Percentiles rank a stretch among this genome's conserved stretches.
Conservation (phyloP, 108 stramenopile species). For the Mayamaea pseudoterrestris region DNA sequence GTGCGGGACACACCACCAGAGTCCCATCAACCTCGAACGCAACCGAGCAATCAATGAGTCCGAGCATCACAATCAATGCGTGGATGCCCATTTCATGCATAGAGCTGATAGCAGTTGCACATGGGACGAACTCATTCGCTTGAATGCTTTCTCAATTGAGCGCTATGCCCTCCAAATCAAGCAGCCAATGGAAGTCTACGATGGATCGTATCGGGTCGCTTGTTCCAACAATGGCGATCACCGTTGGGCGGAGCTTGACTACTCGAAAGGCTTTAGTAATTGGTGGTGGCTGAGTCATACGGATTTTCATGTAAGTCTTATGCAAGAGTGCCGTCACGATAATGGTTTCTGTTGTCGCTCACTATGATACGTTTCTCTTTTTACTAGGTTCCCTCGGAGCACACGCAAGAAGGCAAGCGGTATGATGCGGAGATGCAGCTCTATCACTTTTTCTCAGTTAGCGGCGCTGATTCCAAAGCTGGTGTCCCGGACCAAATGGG, state of each 20-base stretch:
- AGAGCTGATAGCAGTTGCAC: conserved; percentile 4
- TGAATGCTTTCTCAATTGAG: conserved; percentile 7
- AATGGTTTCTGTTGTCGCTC: too few species aligned
- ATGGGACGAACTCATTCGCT: not conserved
- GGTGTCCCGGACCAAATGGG: conserved; percentile 11
- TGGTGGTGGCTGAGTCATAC: conserved; percentile 27
- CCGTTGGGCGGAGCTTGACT: conserved; percentile 10
- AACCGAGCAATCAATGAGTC: conserved; percentile 21
- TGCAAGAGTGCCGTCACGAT: too few species aligned
- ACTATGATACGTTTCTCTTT: too few species aligned
- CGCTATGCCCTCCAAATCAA: conserved; percentile 3
- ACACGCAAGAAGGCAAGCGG: conserved; percentile 28
- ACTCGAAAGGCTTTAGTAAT: conserved; percentile 25
- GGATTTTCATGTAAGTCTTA: conserved; percentile 33
- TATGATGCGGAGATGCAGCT: conserved; percentile 31
- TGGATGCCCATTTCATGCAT: conserved; percentile 14
- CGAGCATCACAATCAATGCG: conserved; percentile 2
- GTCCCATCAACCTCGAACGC: conserved; percentile 49
- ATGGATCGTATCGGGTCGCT: not conserved
- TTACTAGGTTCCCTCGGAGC: conserved; percentile 30
- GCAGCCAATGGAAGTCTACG: conserved; percentile 1
- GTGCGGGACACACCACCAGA: conserved; percentile 18
- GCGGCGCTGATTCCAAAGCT: too few species aligned
- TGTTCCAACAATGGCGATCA: not conserved
- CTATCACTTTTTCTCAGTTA: conserved; percentile 26